Evolutionary conservation across 2,329 filamentous ascomycete species (phyloP).

Genomic region (Sporothrix schenckii): DNA sequence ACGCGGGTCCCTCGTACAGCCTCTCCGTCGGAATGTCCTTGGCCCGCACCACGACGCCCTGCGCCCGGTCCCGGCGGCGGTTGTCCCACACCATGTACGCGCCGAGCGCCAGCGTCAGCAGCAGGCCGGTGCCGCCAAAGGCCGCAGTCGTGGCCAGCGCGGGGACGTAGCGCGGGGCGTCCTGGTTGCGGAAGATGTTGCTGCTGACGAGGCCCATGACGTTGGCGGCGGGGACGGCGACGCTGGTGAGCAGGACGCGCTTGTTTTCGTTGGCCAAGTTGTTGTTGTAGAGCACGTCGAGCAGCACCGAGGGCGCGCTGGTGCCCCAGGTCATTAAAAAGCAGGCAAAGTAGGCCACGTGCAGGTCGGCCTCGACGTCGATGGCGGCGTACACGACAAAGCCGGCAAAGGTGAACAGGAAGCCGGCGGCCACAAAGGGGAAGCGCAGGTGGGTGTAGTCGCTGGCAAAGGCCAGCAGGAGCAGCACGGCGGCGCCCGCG

Average conservation of each 20-base stretch:
- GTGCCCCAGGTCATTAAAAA: slow-evolving; percentile 86
- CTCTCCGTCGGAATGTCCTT: slow-evolving; percentile 60
- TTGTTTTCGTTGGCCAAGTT: slow-evolving; percentile 77
- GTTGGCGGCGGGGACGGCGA: slow-evolving; percentile 75
- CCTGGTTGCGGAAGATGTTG: slow-evolving; percentile 67
- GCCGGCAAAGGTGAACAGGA: slow-evolving; percentile 72
- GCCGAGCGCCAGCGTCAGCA: slow-evolving; percentile 60
- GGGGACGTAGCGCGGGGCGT: slow-evolving; percentile 67
- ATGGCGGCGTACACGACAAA: slow-evolving; percentile 75
- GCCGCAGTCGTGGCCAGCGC: slow-evolving; percentile 66
- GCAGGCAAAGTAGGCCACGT: slow-evolving; percentile 71
- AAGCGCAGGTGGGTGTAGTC: slow-evolving; percentile 69
- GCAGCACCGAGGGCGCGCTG: slow-evolving; percentile 70
- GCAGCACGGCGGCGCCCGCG: slow-evolving; percentile 70
- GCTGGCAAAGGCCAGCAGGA: slow-evolving; percentile 71
- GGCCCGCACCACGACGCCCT: slow-evolving; percentile 59
- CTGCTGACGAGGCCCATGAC: slow-evolving; percentile 72
- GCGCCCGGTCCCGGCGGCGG: slow-evolving; percentile 57
- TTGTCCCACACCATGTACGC: slow-evolving; percentile 69
- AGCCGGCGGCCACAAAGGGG: slow-evolving; percentile 74
- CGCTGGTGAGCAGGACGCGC: slow-evolving; percentile 68
- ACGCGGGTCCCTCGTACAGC: slow-evolving; percentile 57
- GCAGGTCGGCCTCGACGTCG: slow-evolving; percentile 61
- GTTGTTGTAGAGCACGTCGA: slow-evolving; percentile 72
- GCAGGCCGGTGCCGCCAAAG: slow-evolving; percentile 63